Evolutionary conservation across 148 eudicot genomes (phyloP), one percentile per base, ranked within the genome.

Genomic region (Chenopodium album): DNA sequence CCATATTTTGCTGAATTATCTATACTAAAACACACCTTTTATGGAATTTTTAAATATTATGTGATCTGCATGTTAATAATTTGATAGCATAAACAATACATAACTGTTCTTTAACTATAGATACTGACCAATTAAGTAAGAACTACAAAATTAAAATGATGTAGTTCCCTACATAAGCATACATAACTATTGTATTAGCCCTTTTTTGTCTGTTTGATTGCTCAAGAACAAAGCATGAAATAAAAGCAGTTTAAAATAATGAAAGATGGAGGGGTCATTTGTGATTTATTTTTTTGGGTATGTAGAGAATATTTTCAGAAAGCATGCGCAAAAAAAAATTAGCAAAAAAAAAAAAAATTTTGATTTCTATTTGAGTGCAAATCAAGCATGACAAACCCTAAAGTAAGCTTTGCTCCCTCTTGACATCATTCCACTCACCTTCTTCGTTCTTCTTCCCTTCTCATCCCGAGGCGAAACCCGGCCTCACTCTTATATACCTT

Each of bases 391-490:
- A 73, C 44, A 86, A 86, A 83, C 86, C 88, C 86, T 80, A 86
- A 86, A 86, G 87, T 79, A 80, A 80, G 76, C 29, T 83, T 86
- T 82, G 85, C 83, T 79, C 81, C 83, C 86, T 68, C 73, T 80
- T 80, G 54, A 83, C 81, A 86, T 86, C 86, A 86, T 83, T 83
- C 81, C 90, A 65, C 89, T 90, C 95, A 92, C 93, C 88, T 84
- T 78, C 87, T 86, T 86, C 85, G 63, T 64, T 74, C 85, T 76
- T 87, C 83, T 62, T 23, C 32, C 77, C 67, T 72, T 85, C 81
- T 86, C 87, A 88, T 88, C 79, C 78, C 84, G 77, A 92, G 88
- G 85, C 83, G 78, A 84, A 83, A 50, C 3, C 54, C 54, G 14
- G 73, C 82, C 86, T 79, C 76, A 78, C 83, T 9, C 72, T 81